Percentiles rank a stretch among this genome's conserved stretches.
These are phyloP conservation scores for Rhizopogon salebrosus DNA, from an alignment of 768 basidiomycete genomes.

Conservation along the genomic window DNA sequence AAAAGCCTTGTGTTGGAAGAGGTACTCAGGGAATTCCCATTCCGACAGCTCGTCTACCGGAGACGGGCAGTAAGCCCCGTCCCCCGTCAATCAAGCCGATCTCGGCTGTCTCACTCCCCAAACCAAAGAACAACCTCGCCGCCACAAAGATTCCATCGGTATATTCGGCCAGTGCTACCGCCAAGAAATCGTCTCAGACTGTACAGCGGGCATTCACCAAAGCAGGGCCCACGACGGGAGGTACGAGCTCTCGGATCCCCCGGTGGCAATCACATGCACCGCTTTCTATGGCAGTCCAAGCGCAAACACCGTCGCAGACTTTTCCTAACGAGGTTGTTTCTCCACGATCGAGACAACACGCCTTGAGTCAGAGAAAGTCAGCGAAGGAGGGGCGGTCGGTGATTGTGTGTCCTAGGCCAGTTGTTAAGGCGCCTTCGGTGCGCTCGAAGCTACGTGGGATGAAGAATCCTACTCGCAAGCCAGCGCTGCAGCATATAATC, in stretches of 20 bases:
- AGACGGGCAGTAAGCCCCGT: neutral
- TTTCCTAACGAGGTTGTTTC: neutral
- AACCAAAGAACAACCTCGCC: neutral
- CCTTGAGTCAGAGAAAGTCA: neutral
- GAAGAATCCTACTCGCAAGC: too few relatives aligned
- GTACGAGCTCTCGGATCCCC: neutral
- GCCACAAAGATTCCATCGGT: neutral
- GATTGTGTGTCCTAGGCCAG: neutral
- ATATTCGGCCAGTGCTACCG: neutral
- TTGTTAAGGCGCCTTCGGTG: too few relatives aligned
- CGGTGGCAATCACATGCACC: neutral
- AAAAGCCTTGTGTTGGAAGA: slow-evolving; percentile 1
- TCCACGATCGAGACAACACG: neutral
- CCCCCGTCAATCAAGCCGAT: neutral
- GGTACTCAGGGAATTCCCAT: slow-evolving; percentile 29
- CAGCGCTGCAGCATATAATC: too few relatives aligned
- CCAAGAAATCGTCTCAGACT: neutral
- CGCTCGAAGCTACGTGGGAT: too few relatives aligned
- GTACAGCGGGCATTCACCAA: neutral
- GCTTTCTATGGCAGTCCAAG: too few relatives aligned
- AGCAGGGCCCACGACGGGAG: neutral
- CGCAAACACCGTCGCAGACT: neutral
- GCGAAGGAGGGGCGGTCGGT: neutral
- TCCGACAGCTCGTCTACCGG: slow-evolving; percentile 5
- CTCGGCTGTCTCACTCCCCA: too few relatives aligned